Evolutionary conservation across 192 early-diverging fungal species (phyloP), one percentile per base, ranked within the genome.

Genomic region (Backusella circina): DNA sequence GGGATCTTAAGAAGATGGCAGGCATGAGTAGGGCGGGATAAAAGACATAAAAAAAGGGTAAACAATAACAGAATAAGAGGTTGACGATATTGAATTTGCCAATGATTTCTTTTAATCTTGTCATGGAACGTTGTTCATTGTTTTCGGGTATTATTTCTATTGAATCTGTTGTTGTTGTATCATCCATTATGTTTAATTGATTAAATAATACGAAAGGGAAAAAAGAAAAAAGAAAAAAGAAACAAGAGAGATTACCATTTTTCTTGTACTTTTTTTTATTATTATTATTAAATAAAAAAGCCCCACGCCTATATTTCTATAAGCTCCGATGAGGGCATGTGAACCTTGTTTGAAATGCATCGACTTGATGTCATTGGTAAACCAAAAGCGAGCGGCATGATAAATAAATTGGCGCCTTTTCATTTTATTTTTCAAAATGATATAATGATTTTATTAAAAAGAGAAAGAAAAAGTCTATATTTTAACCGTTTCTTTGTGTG

Each of bases 21-120:
- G 82, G 82, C 72, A 83, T 65, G 7, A 83, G 37, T 23, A 77
- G 35, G 2, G 82, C 73, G 36, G 82, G 82, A 51, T 76, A 83
- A 65, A 83, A 79, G 7, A 83, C 75, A 41, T 79, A 83, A 36
- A 83, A 79, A 10, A 83, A 73, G 12, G 82, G 82, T n/a, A 83
- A 28, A 72, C 78, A 77, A 61, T 83, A 83, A 47, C 75, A 79
- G 30, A 83, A 75, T 30, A 83, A 61, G 6, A 83, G 36, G 54
- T 83, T 83, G 32, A 73, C 33, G 21, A 83, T 73, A 70, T 81
- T 81, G 75, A 81, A 81, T 70, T 81, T 81, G 33, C 38, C 64
- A 57, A 78, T 26, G 2, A 78, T 13, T 31, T 70, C 69, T 47
- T 70, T 70, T 44, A 61, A 13, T n/a, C 54, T 26, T n/a, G 54